These are phyloP conservation scores for Candida pseudoglaebosa DNA, from an alignment of 805 yeast species.

Conservation along the genomic window DNA sequence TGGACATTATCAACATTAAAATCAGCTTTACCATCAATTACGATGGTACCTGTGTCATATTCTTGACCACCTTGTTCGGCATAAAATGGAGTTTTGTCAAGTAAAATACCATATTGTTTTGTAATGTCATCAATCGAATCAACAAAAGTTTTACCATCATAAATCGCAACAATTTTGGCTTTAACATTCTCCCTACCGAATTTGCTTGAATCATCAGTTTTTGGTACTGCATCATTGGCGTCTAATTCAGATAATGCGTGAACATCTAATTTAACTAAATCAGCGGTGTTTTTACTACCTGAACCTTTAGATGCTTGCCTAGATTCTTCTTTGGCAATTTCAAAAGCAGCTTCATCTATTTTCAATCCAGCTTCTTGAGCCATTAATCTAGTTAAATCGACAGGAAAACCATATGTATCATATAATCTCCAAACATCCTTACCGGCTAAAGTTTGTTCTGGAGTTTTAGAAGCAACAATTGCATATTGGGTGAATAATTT, in stretches of 20 bases:
- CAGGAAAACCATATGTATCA: conserved; percentile 99
- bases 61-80: conserved; percentile 99
- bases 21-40: conserved; percentile 82
- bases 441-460: conserved; percentile 78
- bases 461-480: conserved; percentile 68
- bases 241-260: conserved; percentile 78
- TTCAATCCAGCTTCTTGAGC: conserved; percentile 95
- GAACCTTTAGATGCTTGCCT: conserved; percentile 94
- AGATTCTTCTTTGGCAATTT: conserved; percentile 82
- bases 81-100: conserved; percentile 90
- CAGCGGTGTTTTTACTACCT: conserved; percentile 54
- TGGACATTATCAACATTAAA: conserved; percentile 92
- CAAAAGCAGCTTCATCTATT: conserved; percentile 90
- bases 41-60: conserved; percentile 88
- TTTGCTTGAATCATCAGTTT: conserved; percentile 81
- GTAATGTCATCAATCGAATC: conserved; percentile 34
- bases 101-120: conserved; percentile 68
- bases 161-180: conserved; percentile 68
- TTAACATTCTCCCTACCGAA: conserved; percentile 68
- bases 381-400: conserved; percentile 95
- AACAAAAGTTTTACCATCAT: conserved; percentile 62
- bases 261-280: conserved; percentile 79
- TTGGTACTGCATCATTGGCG: conserved; percentile 54
- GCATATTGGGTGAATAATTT: conserved; percentile 93
- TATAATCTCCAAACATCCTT: conserved; percentile 97